Conservation (phyloP, 179 eudicot genomes). For the Spergularia azorica region DNA sequence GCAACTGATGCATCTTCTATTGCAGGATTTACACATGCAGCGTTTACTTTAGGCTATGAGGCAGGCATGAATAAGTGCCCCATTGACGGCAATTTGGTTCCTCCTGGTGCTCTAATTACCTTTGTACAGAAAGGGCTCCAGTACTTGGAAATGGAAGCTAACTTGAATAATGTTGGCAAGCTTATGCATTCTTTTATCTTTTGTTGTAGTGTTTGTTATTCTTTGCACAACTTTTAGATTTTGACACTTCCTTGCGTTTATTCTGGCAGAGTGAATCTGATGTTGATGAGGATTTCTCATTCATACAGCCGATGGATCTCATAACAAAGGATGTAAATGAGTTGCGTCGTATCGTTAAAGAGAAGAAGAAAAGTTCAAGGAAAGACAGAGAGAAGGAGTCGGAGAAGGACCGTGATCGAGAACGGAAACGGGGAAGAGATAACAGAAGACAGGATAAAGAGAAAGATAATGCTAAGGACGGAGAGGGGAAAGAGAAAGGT, state of each 20-base stretch:
- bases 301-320: conserved; percentile 89
- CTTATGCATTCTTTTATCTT: conserved; percentile 14
- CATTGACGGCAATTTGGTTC: conserved; percentile 92
- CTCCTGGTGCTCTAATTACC: conserved; percentile 91
- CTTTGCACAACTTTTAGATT: neutral
- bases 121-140: conserved; percentile 94
- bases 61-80: conserved; percentile 77
- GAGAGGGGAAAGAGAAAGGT: conserved; percentile 36
- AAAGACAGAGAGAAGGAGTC: conserved; percentile 61
- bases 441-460: conserved; percentile 47
- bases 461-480: conserved; percentile 49
- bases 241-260: conserved; percentile 26
- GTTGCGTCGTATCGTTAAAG: conserved; percentile 67
- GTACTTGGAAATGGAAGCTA: conserved; percentile 93
- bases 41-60: conserved; percentile 89
- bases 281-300: conserved; percentile 82
- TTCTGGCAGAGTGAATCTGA: conserved; percentile 75
- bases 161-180: conserved; percentile 64
- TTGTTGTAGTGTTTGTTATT: neutral
- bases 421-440: conserved; percentile 53
- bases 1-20: conserved; percentile 22
- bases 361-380: conserved; percentile 58
- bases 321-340: conserved; percentile 92
- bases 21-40: conserved; percentile 89
- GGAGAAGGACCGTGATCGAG: conserved; percentile 61